Percentiles rank a stretch among this genome's conserved stretches.
Conservation (phyloP, 2,329 filamentous ascomycete species). For the Fusarium longipes region DNA sequence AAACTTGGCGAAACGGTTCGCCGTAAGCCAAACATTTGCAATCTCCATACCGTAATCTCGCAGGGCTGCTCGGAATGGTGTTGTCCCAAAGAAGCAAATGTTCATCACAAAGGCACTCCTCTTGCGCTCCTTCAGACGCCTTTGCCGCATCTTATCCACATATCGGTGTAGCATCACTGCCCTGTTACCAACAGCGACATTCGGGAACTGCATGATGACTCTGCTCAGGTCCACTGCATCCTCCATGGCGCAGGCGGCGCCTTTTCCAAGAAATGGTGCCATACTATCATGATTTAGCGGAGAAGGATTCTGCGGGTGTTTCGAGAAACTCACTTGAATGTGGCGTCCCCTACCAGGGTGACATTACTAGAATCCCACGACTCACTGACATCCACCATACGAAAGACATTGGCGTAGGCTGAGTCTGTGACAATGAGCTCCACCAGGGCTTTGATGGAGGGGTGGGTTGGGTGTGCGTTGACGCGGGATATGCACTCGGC, state of each 20-base stretch:
- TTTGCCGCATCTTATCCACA: background rate
- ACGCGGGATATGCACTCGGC: background rate
- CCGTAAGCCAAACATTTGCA: background rate
- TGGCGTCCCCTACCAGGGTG: background rate
- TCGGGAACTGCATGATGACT: background rate
- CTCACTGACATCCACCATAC: background rate
- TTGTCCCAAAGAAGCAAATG: slow-evolving; percentile 2
- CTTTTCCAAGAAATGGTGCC: slow-evolving; percentile 2
- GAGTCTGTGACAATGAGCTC: background rate
- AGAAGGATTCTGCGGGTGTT: background rate
- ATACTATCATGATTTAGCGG: background rate
- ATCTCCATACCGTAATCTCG: background rate
- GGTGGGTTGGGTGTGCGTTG: background rate
- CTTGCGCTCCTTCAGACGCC: background rate
- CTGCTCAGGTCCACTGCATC: slow-evolving; percentile 1
- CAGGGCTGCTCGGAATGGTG: background rate
- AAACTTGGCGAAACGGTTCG: background rate
- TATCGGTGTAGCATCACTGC: background rate
- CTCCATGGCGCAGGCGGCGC: background rate
- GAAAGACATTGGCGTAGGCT: background rate
- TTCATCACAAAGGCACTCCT: slow-evolving; percentile 1
- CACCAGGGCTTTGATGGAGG: background rate
- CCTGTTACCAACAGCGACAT: background rate
- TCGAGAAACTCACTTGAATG: background rate
- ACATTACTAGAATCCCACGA: background rate